Percentiles rank a stretch among this genome's conserved stretches.
Evolutionary conservation across 257 asterid species (phyloP).

Genomic region (Solanum ossicruentum): DNA sequence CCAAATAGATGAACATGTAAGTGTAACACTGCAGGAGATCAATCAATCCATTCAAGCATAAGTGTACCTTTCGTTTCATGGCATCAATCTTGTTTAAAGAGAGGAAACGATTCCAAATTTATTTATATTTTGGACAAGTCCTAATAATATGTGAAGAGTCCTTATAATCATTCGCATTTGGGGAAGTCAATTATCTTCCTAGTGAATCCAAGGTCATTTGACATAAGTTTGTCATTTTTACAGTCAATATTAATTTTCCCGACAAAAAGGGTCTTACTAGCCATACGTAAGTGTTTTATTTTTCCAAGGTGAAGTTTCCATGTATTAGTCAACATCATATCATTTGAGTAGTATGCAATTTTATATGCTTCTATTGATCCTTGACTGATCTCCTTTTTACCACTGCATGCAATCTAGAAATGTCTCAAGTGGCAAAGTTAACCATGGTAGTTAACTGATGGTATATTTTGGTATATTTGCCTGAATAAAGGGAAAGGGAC

Average conservation of each 20-base stretch:
- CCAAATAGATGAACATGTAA: not conserved
- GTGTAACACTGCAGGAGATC: not conserved
- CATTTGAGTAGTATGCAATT: not conserved
- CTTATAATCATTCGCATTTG: not conserved
- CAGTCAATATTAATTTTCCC: not conserved
- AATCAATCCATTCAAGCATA: not conserved
- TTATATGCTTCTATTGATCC: not conserved
- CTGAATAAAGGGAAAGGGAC: not conserved
- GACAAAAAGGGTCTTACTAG: not conserved
- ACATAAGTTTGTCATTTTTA: not conserved
- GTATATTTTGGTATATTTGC: not conserved
- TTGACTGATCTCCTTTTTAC: not conserved
- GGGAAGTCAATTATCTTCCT: not conserved
- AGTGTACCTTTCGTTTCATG: not conserved
- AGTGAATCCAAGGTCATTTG: not conserved
- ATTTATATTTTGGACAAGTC: not conserved
- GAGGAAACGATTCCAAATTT: not conserved
- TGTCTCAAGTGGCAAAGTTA: not conserved
- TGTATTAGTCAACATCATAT: not conserved
- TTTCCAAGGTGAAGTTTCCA: not conserved
- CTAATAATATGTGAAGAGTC: not conserved
- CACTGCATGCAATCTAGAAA: not conserved
- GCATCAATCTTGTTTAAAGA: not conserved
- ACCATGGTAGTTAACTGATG: not conserved
- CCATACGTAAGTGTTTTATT: not conserved